Evolutionary conservation across 441 rosid genomes (phyloP).

Genomic region (Euphorbia celastroides): DNA sequence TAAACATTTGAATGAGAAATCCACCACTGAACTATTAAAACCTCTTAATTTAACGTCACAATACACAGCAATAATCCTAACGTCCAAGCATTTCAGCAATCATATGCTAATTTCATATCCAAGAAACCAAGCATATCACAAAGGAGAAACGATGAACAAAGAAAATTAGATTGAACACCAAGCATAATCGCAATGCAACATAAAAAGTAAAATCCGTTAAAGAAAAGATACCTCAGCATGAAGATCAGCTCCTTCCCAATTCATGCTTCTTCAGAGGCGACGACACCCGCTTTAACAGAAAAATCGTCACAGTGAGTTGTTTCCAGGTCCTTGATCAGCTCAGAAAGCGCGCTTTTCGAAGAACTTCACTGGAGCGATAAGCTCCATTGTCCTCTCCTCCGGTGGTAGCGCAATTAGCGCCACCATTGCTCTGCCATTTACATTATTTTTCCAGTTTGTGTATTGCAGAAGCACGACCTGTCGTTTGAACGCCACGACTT

Average conservation of each 20-base stretch:
- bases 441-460: too few relatives aligned
- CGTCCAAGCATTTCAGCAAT: neutral
- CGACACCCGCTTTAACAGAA: constrained; percentile 7
- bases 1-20: too few relatives aligned
- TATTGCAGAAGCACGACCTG: too few relatives aligned
- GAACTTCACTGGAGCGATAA: constrained; percentile 2
- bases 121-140: neutral
- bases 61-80: neutral
- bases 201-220: neutral
- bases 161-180: neutral
- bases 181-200: neutral
- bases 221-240: constrained; percentile 31
- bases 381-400: constrained; percentile 14
- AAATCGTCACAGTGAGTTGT: constrained; percentile 22
- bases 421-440: constrained; percentile 46
- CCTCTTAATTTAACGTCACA: neutral
- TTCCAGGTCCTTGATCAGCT: constrained; percentile 8
- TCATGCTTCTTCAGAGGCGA: constrained; percentile 9
- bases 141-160: neutral
- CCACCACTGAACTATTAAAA: neutral
- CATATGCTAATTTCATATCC: neutral
- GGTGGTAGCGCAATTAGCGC: constrained; percentile 34
- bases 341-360: neutral
- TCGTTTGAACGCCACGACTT: too few relatives aligned
- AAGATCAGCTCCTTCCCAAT: constrained; percentile 24